phyloP scores from a whole-genome alignment of 169 alveolate genomes.

The Babesia caballi region DNA sequence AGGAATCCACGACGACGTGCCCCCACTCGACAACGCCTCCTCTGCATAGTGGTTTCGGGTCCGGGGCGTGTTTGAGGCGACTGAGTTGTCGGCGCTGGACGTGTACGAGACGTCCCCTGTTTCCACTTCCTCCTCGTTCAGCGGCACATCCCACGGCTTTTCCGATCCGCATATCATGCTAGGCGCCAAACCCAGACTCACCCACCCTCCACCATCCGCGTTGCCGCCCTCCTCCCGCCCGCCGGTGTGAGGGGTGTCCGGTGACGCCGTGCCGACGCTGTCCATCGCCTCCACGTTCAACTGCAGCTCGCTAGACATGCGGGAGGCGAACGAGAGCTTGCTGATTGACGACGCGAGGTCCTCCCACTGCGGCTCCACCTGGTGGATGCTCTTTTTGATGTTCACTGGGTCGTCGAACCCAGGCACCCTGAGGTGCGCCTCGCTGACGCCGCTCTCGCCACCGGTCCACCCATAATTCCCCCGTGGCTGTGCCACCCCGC shows the following conservation, averaged over 20 bases:
- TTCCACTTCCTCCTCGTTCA: too few species aligned
- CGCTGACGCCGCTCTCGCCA: not conserved
- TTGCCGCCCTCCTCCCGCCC: not conserved
- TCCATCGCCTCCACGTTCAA: not conserved
- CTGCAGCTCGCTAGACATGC: not conserved
- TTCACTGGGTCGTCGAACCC: not conserved
- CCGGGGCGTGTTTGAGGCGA: too few species aligned
- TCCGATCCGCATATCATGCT: too few species aligned
- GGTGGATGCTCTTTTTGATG: not conserved
- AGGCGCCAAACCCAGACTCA: too few species aligned
- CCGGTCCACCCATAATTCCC: not conserved
- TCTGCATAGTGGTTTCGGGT: too few species aligned
- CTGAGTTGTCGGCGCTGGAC: too few species aligned
- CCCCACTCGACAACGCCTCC: not conserved
- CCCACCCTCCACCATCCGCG: not conserved
- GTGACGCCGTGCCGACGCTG: not conserved
- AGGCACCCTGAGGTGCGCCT: not conserved
- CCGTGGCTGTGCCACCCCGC: too few species aligned
- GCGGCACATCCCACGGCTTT: not conserved
- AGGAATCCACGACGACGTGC: too few species aligned
- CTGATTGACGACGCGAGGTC: constrained; percentile 11
- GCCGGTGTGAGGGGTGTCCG: not conserved
- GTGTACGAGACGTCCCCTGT: not conserved
- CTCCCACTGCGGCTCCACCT: not conserved
- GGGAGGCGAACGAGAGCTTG: constrained; percentile 3